These are phyloP conservation scores for Rauvolfia tetraphylla DNA, from an alignment of 257 asterid genomes.

Conservation along the genomic window DNA sequence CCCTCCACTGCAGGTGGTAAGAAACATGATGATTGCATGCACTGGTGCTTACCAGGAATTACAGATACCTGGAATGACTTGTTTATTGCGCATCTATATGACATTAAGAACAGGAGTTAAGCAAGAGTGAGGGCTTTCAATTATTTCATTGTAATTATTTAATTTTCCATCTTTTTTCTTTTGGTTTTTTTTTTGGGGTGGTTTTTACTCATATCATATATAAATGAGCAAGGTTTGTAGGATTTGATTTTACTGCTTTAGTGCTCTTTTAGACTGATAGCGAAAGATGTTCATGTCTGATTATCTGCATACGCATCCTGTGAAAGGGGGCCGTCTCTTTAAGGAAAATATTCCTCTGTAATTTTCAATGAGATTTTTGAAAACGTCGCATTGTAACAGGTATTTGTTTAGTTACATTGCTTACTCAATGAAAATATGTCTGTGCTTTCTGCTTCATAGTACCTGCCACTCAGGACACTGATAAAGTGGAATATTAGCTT, in stretches of 20 bases:
- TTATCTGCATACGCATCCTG: neutral
- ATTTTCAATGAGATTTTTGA: neutral
- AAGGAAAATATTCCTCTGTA: neutral
- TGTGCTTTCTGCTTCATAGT: neutral
- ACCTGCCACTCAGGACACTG: neutral
- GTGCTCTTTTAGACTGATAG: neutral
- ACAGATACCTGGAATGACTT: conserved; percentile 93
- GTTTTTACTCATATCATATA: neutral
- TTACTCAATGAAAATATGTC: neutral
- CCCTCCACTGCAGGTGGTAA: conserved; percentile 84
- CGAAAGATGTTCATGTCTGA: neutral
- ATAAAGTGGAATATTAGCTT: neutral
- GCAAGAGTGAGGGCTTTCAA: neutral
- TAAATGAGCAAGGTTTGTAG: neutral
- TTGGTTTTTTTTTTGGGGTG: too few species aligned
- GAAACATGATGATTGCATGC: conserved; percentile 93
- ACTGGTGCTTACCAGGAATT: conserved; percentile 95
- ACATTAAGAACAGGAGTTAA: conserved; percentile 24
- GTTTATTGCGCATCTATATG: conserved; percentile 52
- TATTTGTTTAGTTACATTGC: neutral
- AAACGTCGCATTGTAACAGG: neutral
- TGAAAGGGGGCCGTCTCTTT: neutral
- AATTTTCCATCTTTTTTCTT: neutral
- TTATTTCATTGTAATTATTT: neutral
- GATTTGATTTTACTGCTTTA: conserved; percentile 2